Conservation (phyloP, 176 grass and related monocot genomes). For the Miscanthus lutarioriparius region DNA sequence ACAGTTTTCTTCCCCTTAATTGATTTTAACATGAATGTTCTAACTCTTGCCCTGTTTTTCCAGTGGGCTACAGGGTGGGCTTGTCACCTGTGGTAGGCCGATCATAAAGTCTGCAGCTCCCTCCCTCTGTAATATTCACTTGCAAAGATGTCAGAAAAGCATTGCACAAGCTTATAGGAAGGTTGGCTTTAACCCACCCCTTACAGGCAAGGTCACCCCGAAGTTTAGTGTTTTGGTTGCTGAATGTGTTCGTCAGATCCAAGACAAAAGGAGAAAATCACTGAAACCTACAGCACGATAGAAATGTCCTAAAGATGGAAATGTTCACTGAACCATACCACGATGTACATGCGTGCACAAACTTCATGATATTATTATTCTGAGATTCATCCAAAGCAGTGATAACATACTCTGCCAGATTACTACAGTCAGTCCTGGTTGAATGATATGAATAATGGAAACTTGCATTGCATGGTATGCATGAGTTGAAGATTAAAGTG, state of each 20-base stretch:
- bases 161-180: constrained; percentile 75
- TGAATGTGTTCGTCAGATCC: constrained; percentile 77
- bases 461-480: not conserved
- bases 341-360: constrained; percentile 19
- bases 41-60: constrained; percentile 29
- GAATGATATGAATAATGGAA: constrained; percentile 3
- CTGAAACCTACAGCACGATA: constrained; percentile 32
- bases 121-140: constrained; percentile 68
- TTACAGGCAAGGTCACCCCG: constrained; percentile 50
- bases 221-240: constrained; percentile 72
- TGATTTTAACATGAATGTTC: constrained; percentile 18
- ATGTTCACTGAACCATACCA: constrained; percentile 43
- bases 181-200: constrained; percentile 56
- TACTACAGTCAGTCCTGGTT: constrained; percentile 17
- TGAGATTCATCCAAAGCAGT: constrained; percentile 14
- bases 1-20: not conserved
- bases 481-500: not conserved
- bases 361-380: constrained; percentile 23
- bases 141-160: constrained; percentile 55
- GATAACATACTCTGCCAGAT: constrained; percentile 20
- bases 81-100: constrained; percentile 67
- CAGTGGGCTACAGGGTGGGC: constrained; percentile 59
- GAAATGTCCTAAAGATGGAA: constrained; percentile 47
- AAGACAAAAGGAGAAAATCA: constrained; percentile 60
- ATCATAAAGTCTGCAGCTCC: constrained; percentile 69